Percentiles rank a stretch among this genome's conserved stretches.
Evolutionary conservation across 2,329 filamentous ascomycete genomes (phyloP).

Genomic region (Penicillium palitans): DNA sequence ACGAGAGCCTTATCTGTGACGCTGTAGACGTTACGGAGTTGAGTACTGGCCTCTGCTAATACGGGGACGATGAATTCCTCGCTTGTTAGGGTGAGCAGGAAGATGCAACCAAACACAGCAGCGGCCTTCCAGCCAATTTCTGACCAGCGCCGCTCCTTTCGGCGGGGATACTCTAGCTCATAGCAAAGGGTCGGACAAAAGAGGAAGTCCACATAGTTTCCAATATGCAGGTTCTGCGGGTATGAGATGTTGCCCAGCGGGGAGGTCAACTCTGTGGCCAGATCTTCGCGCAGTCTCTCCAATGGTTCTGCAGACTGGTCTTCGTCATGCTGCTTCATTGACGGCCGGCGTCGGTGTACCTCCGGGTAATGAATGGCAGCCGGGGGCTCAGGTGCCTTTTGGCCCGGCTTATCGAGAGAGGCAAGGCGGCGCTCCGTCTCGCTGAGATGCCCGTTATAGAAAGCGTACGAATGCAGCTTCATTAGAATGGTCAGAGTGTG

Average conservation of each 20-base stretch:
- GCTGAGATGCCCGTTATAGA: constrained; percentile 94
- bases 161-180: constrained; percentile 92
- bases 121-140: constrained; percentile 81
- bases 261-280: constrained; percentile 88
- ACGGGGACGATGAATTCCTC: constrained; percentile 96
- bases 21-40: constrained; percentile 51
- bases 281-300: constrained; percentile 73
- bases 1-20: constrained; percentile 71
- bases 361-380: constrained; percentile 76
- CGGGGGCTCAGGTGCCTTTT: constrained; percentile 54
- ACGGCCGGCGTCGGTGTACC: constrained; percentile 39
- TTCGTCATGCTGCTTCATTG: constrained; percentile 27
- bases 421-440: constrained; percentile 80
- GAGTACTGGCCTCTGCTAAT: constrained; percentile 67
- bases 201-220: constrained; percentile 83
- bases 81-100: constrained; percentile 83
- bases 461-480: constrained; percentile 99
- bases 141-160: constrained; percentile 69
- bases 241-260: constrained; percentile 88
- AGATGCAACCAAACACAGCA: constrained; percentile 94
- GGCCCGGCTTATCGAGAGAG: constrained; percentile 75
- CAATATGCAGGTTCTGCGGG: constrained; percentile 78
- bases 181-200: constrained; percentile 96
- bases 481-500: constrained; percentile 91
- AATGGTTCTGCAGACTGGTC: constrained; percentile 55